Base-by-base conservation (phyloP, 1,284 basidiomycete species). In the Cryptococcus jaspeensis region DNA sequence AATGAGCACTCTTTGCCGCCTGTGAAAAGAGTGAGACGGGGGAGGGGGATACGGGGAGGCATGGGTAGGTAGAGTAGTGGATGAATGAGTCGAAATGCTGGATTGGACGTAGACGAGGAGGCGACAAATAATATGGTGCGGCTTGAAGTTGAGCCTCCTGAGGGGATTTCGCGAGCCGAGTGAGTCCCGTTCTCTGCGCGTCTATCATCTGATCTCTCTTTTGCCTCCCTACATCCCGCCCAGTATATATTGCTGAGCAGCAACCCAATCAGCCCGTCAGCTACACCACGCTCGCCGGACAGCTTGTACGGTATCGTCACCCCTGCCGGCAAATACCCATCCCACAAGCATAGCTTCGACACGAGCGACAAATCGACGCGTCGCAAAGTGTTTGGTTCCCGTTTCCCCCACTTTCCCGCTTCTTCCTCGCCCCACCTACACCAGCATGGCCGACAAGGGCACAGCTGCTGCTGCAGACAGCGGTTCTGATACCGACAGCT, bases 1-100 rank as follows among this genome's bases (percentile, higher is more conserved):
- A 78, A 59, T 18, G 70, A 71, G 51, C 76, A 78, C 55, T 78
- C 75, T 45, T 73, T 74, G 15, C 76, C 76, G 32, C 75, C 75
- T 22, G 76, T 78, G 56, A 64, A 78, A 25, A 78, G 71, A 15
- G 75, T 76, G 44, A 78, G 62, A 18, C 64, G 64, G 5, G 74
- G 74, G 4, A 75, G 53, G 5, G 47, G 56, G 7, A 61, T n/a
- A 22, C 64, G 60, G 50, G 70, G 69, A 18, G 74, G 67, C 74
- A 76, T 75, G 46, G 22, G 53, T 20, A 38, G 40, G 49, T 32
- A 4, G 28, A 32, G 28, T 32, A 9, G 28, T 36, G 42, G 46
- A 25, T 43, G 28, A 15, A 9, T 35, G 23, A 40, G 41, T n/a
- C n/a, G n/a, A n/a, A n/a, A n/a, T 20, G 37, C 15, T 16, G 28